Conservation (phyloP, 2,329 filamentous ascomycete genomes). For the Xylariaceae sp. region DNA sequence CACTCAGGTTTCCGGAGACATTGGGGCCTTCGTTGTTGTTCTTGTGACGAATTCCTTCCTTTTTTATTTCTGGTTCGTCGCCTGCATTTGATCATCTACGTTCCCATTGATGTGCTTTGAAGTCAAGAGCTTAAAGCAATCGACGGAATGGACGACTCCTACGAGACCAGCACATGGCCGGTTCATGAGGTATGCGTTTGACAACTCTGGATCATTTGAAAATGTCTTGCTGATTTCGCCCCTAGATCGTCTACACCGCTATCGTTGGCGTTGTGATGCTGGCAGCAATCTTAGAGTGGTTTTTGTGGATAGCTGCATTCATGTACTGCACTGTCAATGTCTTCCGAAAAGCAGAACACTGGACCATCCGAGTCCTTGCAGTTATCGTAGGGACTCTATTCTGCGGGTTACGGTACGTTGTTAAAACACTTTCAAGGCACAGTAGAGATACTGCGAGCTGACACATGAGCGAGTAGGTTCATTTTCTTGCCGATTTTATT, state of each 20-base stretch:
- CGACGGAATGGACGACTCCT: no score
- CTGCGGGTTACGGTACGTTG: constrained; percentile 64
- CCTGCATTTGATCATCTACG: constrained; percentile 1
- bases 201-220: not conserved
- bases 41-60: no score
- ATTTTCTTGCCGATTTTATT: constrained; percentile 94
- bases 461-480: constrained; percentile 45
- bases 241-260: constrained; percentile 76
- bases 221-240: constrained; percentile 14
- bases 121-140: no score
- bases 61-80: constrained; percentile 13
- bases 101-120: no score
- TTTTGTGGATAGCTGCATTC: constrained; percentile 92
- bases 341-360: constrained; percentile 83
- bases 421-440: no score
- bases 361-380: constrained; percentile 76
- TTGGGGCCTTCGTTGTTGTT: no score
- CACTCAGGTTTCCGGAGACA: no score
- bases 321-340: constrained; percentile 87
- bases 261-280: constrained; percentile 80
- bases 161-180: no score
- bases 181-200: constrained; percentile 41
- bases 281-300: constrained; percentile 85
- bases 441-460: not conserved
- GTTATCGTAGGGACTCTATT: constrained; percentile 72